Conservation (phyloP, 208 protist genomes). For the Leishmania arabica region DNA sequence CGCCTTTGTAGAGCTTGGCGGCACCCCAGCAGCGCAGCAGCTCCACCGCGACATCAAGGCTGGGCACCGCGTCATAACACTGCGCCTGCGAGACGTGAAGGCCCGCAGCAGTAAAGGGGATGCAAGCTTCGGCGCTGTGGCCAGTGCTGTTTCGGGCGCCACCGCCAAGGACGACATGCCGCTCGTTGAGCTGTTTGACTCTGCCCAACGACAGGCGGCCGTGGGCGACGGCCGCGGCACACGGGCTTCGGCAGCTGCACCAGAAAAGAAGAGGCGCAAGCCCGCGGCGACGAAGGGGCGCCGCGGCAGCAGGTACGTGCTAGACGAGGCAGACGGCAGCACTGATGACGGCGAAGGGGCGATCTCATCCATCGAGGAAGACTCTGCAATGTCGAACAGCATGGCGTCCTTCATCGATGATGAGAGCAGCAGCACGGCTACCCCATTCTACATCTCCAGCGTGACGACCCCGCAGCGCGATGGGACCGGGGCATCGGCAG, state of each 20-base stretch:
- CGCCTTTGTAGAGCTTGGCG: conserved; percentile 67
- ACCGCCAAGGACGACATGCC: conserved; percentile 13
- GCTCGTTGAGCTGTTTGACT: conserved; percentile 8
- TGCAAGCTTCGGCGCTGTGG: background rate
- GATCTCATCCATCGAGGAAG: conserved; percentile 9
- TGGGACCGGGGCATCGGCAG: background rate
- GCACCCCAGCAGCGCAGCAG: conserved; percentile 40
- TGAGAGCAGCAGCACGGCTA: conserved; percentile 18
- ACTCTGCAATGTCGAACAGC: conserved; percentile 12
- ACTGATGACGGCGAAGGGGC: conserved; percentile 8
- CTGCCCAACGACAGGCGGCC: background rate
- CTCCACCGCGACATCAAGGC: conserved; percentile 41
- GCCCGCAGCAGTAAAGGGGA: background rate
- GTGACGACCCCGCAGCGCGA: conserved; percentile 17
- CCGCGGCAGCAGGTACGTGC: conserved; percentile 30
- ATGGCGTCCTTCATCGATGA: conserved; percentile 30
- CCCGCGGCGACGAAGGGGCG: background rate
- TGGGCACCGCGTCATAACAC: conserved; percentile 26
- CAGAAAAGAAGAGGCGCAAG: conserved; percentile 1
- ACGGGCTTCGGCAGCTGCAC: background rate
- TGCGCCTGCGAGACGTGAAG: conserved; percentile 53
- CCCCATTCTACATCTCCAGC: conserved; percentile 10
- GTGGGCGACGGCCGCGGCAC: background rate
- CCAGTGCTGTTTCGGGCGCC: background rate
- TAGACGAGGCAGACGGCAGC: conserved; percentile 33